Percentiles rank a stretch among this genome's conserved stretches.
phyloP scores from a whole-genome alignment of 768 basidiomycete species.

The Amanita molliuscula region DNA sequence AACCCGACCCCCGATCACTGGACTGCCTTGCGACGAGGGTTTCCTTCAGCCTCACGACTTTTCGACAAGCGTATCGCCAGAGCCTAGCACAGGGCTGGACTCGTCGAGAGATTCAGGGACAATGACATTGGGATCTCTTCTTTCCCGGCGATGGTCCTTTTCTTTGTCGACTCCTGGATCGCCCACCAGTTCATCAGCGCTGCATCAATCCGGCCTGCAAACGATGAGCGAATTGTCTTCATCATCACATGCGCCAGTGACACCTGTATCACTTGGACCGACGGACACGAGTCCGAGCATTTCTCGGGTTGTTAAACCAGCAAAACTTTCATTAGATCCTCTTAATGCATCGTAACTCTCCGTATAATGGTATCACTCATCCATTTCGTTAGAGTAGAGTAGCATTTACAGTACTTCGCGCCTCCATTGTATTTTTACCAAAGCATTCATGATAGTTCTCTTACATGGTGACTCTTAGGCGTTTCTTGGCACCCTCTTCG shows the following conservation, averaged over 20 bases:
- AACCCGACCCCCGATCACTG: slow-evolving; percentile 48
- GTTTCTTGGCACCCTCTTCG: neutral
- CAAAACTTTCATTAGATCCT: too few species aligned
- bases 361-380: neutral
- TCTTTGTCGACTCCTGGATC: slow-evolving; percentile 19
- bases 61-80: slow-evolving; percentile 24
- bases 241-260: neutral
- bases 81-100: slow-evolving; percentile 20
- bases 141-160: slow-evolving; percentile 29
- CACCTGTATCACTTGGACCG: neutral
- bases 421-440: neutral
- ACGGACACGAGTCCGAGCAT: neutral
- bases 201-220: neutral
- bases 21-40: slow-evolving; percentile 26
- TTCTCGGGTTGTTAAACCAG: too few species aligned
- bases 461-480: neutral
- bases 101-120: slow-evolving; percentile 25
- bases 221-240: slow-evolving; percentile 4
- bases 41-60: slow-evolving; percentile 36
- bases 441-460: neutral
- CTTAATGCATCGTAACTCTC: neutral
- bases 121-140: slow-evolving; percentile 26
- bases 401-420: neutral
- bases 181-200: slow-evolving; percentile 13
- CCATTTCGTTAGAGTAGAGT: neutral